phyloP scores from a whole-genome alignment of 495 filamentous ascomycete genomes.

The Penicillium maclennaniae region DNA sequence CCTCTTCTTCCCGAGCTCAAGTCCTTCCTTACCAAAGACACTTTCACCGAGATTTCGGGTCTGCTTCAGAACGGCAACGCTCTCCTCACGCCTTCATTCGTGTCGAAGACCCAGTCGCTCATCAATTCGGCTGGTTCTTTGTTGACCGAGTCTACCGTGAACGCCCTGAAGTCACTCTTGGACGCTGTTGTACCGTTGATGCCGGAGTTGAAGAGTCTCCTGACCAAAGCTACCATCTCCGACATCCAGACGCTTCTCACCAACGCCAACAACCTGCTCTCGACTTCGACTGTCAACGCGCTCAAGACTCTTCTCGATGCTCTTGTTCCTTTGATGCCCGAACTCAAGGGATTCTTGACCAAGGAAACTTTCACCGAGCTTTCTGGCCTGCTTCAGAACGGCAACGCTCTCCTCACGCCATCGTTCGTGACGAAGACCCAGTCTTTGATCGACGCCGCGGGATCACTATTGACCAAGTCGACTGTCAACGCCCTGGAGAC shows the following conservation, averaged over 20 bases:
- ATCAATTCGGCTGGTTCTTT: constrained; percentile 9
- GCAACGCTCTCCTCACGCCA: constrained; percentile 36
- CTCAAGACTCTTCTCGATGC: constrained; percentile 33
- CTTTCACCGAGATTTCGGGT: constrained; percentile 32
- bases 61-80: constrained; percentile 32
- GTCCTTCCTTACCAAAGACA: constrained; percentile 36
- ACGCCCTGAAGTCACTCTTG: constrained; percentile 14
- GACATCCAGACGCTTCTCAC: constrained; percentile 33
- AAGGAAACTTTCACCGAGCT: constrained; percentile 35
- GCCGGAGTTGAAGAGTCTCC: constrained; percentile 22
- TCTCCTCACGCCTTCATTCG: constrained; percentile 34
- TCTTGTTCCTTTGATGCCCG: constrained; percentile 33
- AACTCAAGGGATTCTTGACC: constrained; percentile 39
- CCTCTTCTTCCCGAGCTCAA: constrained; percentile 37
- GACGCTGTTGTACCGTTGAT: constrained; percentile 18
- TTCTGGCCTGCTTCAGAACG: constrained; percentile 27
- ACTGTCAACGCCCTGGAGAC: constrained; percentile 12
- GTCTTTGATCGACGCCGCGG: constrained; percentile 13
- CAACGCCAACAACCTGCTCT: constrained; percentile 37
- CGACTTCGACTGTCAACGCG: constrained; percentile 28
- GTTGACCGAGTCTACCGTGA: constrained; percentile 9
- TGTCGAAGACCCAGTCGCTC: constrained; percentile 26
- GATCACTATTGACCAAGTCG: constrained; percentile 10
- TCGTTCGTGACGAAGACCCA: constrained; percentile 29
- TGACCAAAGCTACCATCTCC: constrained; percentile 30